Evolutionary conservation across 768 basidiomycete species (phyloP), one percentile per base, ranked within the genome.

Genomic region (Ramaria rubella): DNA sequence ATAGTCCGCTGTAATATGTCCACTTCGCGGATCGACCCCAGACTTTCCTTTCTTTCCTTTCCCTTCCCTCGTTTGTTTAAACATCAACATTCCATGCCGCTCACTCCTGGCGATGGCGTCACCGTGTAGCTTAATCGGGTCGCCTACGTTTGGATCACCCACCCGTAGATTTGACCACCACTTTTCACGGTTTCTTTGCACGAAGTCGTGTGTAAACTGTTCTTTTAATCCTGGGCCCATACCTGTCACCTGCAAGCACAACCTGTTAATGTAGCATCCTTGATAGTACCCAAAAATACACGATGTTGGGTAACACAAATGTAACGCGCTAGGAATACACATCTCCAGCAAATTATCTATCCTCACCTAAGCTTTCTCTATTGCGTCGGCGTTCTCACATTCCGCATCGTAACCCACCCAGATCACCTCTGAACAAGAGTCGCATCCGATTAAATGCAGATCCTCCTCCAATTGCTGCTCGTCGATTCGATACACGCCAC

Each of bases 321-420:
- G 23, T 29, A 17, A 24, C 23, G 8, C 23, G 26, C 45, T 46
- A 5, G 26, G 23, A 24, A 23, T 46, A 24, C 11, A 38, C 36
- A 38, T 11, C 36, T 38, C n/a, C 36, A 11, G 36, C 36, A 38
- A 11, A 38, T 38, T n/a, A 38, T 38, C n/a, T n/a, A n/a, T n/a
- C n/a, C n/a, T n/a, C n/a, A n/a, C n/a, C n/a, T n/a, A n/a, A n/a
- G n/a, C n/a, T n/a, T n/a, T n/a, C n/a, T n/a, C n/a, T n/a, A n/a
- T n/a, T 48, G 11, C n/a, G 46, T 17, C 8, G 2, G 23, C 21
- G 27, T 31, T 24, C n/a, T 31, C 21, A 19, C 26, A 69, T 40
- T 75, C 73, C 19, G 78, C 64, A 68, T 92, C 85, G 63, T 90
- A 92, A 1, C 90, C 90, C n/a, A 83, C 86, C 87, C 89, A 92